A percentile compares a stretch with the other conserved stretches of the same genome.
These are phyloP conservation scores for Eimeria necatrix DNA, from an alignment of 169 alveolate genomes.

Conservation along the genomic window DNA sequence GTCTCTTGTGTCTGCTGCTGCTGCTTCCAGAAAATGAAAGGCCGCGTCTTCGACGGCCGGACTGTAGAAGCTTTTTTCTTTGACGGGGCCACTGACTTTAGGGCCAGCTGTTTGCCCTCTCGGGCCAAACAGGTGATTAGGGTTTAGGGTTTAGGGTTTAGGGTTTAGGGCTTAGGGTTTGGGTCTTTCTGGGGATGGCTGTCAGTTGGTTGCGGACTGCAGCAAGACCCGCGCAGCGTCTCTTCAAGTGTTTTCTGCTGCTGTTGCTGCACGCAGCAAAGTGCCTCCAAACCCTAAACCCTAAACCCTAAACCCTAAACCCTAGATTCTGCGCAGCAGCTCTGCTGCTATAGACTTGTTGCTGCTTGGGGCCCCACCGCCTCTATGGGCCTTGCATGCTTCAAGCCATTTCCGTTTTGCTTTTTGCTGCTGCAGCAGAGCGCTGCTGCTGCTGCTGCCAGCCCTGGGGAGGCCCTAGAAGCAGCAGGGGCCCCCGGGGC, in stretches of 20 bases:
- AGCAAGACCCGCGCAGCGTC: too few relatives aligned
- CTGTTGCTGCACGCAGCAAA: too few relatives aligned
- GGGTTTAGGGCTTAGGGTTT: slow-evolving; percentile 11
- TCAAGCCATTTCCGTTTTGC: background rate
- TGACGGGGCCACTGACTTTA: slow-evolving; percentile 92
- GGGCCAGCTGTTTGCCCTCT: slow-evolving; percentile 89
- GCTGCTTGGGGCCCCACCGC: too few relatives aligned
- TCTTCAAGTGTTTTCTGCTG: too few relatives aligned
- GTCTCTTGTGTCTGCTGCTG: background rate
- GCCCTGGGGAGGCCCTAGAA: too few relatives aligned
- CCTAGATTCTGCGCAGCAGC: too few relatives aligned
- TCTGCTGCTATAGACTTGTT: too few relatives aligned
- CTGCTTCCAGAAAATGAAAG: slow-evolving; percentile 86
- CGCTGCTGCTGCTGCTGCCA: background rate
- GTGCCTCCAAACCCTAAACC: too few relatives aligned
- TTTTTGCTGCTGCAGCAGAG: background rate
- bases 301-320: too few relatives aligned
- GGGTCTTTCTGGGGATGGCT: background rate
- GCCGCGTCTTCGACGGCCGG: slow-evolving; percentile 88
- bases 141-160: slow-evolving; percentile 31
- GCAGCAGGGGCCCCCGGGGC: too few relatives aligned
- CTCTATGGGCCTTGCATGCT: too few relatives aligned
- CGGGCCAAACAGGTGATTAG: background rate
- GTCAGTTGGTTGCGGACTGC: background rate
- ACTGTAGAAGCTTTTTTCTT: slow-evolving; percentile 91